Evolutionary conservation across 2,329 filamentous ascomycete species (phyloP).

Genomic region (Byssothecium circinans): DNA sequence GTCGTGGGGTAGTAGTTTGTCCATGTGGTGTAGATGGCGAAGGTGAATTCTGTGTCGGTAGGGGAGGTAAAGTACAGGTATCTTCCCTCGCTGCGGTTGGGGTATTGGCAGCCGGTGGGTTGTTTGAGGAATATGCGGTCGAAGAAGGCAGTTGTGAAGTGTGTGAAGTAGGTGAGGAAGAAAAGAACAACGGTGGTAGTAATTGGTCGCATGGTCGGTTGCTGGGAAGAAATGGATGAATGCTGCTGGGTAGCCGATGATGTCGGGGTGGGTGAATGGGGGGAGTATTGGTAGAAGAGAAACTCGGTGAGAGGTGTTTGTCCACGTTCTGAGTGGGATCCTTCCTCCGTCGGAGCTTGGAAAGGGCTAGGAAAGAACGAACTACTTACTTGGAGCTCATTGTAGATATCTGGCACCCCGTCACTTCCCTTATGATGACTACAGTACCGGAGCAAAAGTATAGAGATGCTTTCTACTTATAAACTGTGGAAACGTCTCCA

Average conservation of each 20-base stretch:
- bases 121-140: neutral
- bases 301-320: neutral
- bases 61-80: constrained; percentile 12
- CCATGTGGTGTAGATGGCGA: constrained; percentile 10
- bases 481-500: too few species aligned
- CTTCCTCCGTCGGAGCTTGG: too few species aligned
- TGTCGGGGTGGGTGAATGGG: neutral
- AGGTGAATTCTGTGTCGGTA: constrained; percentile 3
- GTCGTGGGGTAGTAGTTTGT: constrained; percentile 5
- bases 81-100: neutral
- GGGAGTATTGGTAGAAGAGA: neutral
- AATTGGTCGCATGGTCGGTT: constrained; percentile 6
- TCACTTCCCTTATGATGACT: too few species aligned
- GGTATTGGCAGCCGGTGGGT: constrained; percentile 7
- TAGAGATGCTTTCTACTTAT: too few species aligned
- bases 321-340: too few species aligned
- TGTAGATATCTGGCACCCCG: too few species aligned
- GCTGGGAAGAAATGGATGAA: neutral
- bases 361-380: too few species aligned
- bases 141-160: neutral
- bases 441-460: too few species aligned
- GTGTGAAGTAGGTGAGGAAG: neutral
- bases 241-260: neutral
- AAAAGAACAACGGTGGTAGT: neutral
- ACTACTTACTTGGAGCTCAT: too few species aligned